Evolutionary conservation across 2,329 filamentous ascomycete genomes (phyloP).

Genomic region (Neurospora sp.): DNA sequence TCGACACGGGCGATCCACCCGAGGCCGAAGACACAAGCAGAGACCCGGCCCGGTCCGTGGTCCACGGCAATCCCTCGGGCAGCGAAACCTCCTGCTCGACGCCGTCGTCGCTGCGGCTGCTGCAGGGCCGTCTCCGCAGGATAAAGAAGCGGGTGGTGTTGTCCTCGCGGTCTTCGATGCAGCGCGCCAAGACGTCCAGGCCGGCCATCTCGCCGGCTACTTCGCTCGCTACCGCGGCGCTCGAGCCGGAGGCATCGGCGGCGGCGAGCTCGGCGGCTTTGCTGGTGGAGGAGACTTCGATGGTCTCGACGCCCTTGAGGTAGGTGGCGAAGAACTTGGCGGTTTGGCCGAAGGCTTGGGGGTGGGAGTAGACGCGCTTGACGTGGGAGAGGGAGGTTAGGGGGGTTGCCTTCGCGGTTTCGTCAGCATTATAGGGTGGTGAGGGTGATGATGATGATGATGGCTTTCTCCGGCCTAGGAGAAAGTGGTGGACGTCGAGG

Average conservation of each 20-base stretch:
- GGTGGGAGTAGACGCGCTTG: constrained; percentile 78
- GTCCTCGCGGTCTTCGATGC: constrained; percentile 64
- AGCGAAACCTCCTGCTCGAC: background rate
- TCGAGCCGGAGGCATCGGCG: constrained; percentile 46
- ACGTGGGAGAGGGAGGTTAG: constrained; percentile 49
- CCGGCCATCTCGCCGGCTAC: constrained; percentile 61
- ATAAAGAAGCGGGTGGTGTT: constrained; percentile 77
- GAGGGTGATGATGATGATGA: background rate
- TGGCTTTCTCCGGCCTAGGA: constrained; percentile 47
- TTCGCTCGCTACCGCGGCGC: constrained; percentile 69
- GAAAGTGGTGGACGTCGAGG: constrained; percentile 78
- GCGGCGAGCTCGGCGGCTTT: constrained; percentile 70
- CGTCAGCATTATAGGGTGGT: background rate
- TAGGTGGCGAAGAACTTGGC: constrained; percentile 60
- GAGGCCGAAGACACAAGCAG: background rate
- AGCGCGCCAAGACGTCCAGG: constrained; percentile 57
- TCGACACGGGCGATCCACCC: background rate
- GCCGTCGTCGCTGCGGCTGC: background rate
- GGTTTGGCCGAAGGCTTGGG: constrained; percentile 93
- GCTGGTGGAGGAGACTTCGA: constrained; percentile 80
- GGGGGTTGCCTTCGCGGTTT: constrained; percentile 28
- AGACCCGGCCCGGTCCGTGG: background rate
- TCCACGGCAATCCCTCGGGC: background rate
- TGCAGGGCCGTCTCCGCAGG: constrained; percentile 29
- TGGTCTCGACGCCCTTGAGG: constrained; percentile 64